Evolutionary conservation across 208 protist species (phyloP).

Genomic region (Acanthamoeba sp.): DNA sequence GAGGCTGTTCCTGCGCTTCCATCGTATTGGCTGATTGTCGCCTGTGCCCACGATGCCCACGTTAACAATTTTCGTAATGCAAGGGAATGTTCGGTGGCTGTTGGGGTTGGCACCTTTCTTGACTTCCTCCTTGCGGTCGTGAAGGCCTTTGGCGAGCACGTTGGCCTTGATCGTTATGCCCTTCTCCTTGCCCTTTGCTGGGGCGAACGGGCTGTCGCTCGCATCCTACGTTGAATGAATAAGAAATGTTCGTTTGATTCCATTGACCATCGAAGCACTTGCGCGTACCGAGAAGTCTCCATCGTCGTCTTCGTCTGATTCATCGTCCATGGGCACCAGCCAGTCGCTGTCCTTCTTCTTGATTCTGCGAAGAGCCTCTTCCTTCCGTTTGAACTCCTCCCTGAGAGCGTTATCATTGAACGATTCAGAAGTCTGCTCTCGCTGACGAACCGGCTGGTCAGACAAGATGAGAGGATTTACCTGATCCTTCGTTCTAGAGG

Average conservation of each 20-base stretch:
- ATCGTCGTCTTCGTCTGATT: not conserved
- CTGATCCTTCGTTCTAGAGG: conserved; percentile 29
- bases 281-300: not conserved
- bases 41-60: too few relatives aligned
- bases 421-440: not conserved
- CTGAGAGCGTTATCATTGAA: not conserved
- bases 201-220: not conserved
- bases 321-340: conserved; percentile 45
- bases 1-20: conserved; percentile 49
- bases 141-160: not conserved
- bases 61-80: not conserved
- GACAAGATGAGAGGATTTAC: not conserved
- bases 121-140: conserved; percentile 29
- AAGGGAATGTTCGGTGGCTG: not conserved
- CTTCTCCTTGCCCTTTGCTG: conserved; percentile 33
- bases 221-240: not conserved
- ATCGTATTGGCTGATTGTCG: conserved; percentile 20
- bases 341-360: conserved; percentile 48
- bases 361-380: conserved; percentile 36
- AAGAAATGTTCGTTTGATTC: not conserved
- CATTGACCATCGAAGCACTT: not conserved
- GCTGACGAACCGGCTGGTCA: too few relatives aligned
- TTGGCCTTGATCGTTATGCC: conserved; percentile 26
- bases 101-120: not conserved
- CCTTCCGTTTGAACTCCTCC: conserved; percentile 61